Evolutionary conservation across 768 basidiomycete species (phyloP).

Genomic region (Pulveroboletus sp.): DNA sequence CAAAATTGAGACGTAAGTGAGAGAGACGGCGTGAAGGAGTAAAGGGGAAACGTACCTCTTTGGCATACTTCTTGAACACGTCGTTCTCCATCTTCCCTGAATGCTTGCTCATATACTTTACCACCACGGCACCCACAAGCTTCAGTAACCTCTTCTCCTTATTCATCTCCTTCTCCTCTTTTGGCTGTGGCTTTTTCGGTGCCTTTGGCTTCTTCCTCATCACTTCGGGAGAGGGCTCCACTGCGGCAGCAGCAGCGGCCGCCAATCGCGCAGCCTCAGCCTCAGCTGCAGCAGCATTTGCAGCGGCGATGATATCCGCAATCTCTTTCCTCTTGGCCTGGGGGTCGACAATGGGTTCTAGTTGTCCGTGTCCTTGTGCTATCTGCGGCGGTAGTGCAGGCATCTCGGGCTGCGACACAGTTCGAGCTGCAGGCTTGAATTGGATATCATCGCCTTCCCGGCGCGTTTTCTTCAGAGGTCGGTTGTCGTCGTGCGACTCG

Average conservation of each 20-base stretch:
- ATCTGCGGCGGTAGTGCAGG: neutral
- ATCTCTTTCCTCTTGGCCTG: conserved; percentile 26
- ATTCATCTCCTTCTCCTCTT: conserved; percentile 58
- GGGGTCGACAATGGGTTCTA: neutral
- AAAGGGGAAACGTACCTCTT: conserved; percentile 58
- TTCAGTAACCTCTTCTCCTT: conserved; percentile 83
- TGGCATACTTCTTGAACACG: conserved; percentile 90
- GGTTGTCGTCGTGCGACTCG: conserved; percentile 25
- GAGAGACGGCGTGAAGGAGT: neutral
- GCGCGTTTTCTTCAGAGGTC: conserved; percentile 31
- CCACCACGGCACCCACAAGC: conserved; percentile 85
- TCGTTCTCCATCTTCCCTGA: conserved; percentile 69
- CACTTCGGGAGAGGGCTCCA: conserved; percentile 11
- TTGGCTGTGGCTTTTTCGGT: conserved; percentile 38
- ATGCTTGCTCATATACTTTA: conserved; percentile 90
- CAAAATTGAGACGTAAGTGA: conserved; percentile 1
- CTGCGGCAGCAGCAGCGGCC: conserved; percentile 19
- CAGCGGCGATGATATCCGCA: conserved; percentile 40
- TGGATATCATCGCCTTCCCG: conserved; percentile 24
- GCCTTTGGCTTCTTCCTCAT: conserved; percentile 27
- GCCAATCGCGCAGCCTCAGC: conserved; percentile 31
- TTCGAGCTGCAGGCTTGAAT: conserved; percentile 12
- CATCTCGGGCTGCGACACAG: neutral
- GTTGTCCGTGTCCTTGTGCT: neutral
- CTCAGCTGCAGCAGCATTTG: conserved; percentile 33